A percentile compares a stretch with the other conserved stretches of the same genome.
phyloP scores from a whole-genome alignment of 306 rosid genomes.

The Pachyrhizus erosus region DNA sequence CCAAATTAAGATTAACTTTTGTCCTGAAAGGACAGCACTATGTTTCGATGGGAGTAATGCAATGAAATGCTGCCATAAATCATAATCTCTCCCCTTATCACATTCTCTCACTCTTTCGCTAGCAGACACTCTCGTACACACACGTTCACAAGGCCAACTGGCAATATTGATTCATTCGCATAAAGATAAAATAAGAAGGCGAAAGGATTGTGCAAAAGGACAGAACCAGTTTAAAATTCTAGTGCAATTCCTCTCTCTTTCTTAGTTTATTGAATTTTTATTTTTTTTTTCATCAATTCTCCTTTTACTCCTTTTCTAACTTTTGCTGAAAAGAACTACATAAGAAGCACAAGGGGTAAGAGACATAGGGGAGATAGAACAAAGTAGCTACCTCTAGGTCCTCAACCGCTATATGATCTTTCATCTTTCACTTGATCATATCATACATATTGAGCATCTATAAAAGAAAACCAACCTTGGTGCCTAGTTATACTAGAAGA shows the following conservation, averaged over 20 bases:
- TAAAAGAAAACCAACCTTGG: slow-evolving; percentile 12
- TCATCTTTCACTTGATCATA: slow-evolving; percentile 35
- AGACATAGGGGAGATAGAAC: slow-evolving; percentile 15
- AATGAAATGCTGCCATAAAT: slow-evolving; percentile 39
- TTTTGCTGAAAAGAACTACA: slow-evolving; percentile 34
- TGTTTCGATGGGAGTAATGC: slow-evolving; percentile 44
- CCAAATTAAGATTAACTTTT: slow-evolving; percentile 44
- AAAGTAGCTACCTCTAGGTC: slow-evolving; percentile 25
- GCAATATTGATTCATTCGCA: slow-evolving; percentile 69
- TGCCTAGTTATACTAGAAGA: slow-evolving; percentile 21
- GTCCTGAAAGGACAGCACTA: slow-evolving; percentile 50
- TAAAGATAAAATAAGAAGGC: slow-evolving; percentile 60
- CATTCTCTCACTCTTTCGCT: slow-evolving; percentile 42
- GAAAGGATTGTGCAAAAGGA: slow-evolving; percentile 63
- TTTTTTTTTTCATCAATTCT: background rate
- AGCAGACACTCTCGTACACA: slow-evolving; percentile 40
- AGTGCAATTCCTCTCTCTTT: slow-evolving; percentile 45
- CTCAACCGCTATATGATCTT: slow-evolving; percentile 23
- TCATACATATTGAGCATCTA: slow-evolving; percentile 22
- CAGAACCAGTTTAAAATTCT: slow-evolving; percentile 63
- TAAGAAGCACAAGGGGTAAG: slow-evolving; percentile 35
- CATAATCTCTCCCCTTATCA: slow-evolving; percentile 29
- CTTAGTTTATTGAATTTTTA: slow-evolving; percentile 4
- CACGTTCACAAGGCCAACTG: slow-evolving; percentile 77
- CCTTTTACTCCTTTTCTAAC: slow-evolving; percentile 35